These are phyloP conservation scores for Rhizopus microsporus DNA, from an alignment of 371 early-diverging fungal species.

Conservation along the genomic window DNA sequence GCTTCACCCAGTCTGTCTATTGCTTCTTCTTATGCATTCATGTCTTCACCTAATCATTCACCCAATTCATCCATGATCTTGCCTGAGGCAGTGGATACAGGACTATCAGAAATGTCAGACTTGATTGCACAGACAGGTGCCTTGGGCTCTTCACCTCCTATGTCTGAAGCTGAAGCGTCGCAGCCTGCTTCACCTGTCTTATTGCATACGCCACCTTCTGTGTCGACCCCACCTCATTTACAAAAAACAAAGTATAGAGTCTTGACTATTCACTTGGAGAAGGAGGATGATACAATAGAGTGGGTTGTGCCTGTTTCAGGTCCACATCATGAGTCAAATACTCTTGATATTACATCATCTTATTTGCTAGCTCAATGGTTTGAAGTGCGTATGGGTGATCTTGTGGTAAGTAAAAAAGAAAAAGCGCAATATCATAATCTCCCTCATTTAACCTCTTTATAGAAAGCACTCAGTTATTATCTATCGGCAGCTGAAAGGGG, in stretches of 20 bases:
- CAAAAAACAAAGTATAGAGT: slow-evolving; percentile 41
- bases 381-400: slow-evolving; percentile 41
- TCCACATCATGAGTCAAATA: slow-evolving; percentile 23
- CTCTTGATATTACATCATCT: slow-evolving; percentile 51
- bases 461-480: slow-evolving; percentile 48
- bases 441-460: background rate
- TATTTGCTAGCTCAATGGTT: slow-evolving; percentile 50
- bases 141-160: slow-evolving; percentile 32
- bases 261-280: slow-evolving; percentile 53
- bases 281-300: slow-evolving; percentile 31
- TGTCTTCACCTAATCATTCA: slow-evolving; percentile 49
- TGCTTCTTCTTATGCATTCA: slow-evolving; percentile 58
- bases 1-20: slow-evolving; percentile 55
- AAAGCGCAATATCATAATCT: background rate
- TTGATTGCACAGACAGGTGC: slow-evolving; percentile 39
- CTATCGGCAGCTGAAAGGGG: slow-evolving; percentile 46
- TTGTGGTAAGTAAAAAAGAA: slow-evolving; percentile 32
- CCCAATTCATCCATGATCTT: slow-evolving; percentile 51
- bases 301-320: slow-evolving; percentile 32
- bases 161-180: slow-evolving; percentile 33
- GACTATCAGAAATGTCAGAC: slow-evolving; percentile 38
- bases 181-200: slow-evolving; percentile 42
- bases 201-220: slow-evolving; percentile 33
- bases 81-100: slow-evolving; percentile 43
- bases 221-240: slow-evolving; percentile 30